Base-by-base conservation (phyloP, 2,329 filamentous ascomycete species). In the Verticillium nonalfalfae region DNA sequence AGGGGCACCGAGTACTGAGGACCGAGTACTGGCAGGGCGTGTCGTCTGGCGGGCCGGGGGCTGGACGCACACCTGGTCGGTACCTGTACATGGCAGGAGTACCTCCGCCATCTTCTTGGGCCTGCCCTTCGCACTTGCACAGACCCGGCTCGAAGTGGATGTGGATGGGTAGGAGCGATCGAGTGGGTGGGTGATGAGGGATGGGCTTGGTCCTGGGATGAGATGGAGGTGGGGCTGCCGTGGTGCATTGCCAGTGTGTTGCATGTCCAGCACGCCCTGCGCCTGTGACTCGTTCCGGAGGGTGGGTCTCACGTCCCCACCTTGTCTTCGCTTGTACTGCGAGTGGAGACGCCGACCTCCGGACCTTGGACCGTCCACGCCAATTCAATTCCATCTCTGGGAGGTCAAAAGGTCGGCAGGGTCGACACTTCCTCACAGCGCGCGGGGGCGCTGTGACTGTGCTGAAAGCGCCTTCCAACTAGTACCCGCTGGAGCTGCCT, bases 81-180 rank as follows among this genome's bases (percentile, higher is more conserved):
- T 65, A 65, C 63, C 62, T 60, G 63, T 63, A 65, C 63, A 52
- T 60, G 50, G 21, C n/a, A 5, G 21, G 59, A 52, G 63, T 64
- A 60, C 63, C 18, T 60, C 36, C 26, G 26, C 26, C 45, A 15
- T 40, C 39, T 40, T 15, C 39, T 40, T 31, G 39, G 10, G 45
- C 45, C 45, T 52, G n/a, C 26, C 45, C 45, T 52, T 18, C 35
- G 35, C 45, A 52, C 45, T 52, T 52, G 18, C 45, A 52, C 45
- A n/a, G 45, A 52, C n/a, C 45, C 45, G 45, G 45, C 45, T 38
- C 21, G 50, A 39, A 45, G 54, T 54, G 55, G 54, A 40, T 40
- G 62, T 58, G 4, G 35, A 15, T 52, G 35, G 38, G 26, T 26
- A 57, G 3, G 61, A 56, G 15, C 18, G 35, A 31, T 31, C 33